Base-by-base conservation (phyloP, 2,329 filamentous ascomycete genomes). In the Madurella mycetomatis region DNA sequence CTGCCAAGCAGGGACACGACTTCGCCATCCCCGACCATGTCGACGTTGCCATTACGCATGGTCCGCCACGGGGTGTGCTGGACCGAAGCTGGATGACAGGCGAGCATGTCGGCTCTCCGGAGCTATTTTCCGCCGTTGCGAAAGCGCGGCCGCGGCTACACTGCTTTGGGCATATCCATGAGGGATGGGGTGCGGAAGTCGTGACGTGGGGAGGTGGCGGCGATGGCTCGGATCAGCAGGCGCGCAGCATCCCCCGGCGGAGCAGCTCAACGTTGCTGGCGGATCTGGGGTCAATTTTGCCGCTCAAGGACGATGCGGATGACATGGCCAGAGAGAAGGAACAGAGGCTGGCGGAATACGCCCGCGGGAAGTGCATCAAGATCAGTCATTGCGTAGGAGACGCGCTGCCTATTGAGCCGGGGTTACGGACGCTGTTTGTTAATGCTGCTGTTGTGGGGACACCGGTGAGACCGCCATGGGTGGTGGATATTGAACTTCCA, bases 11-110 rank as follows among this genome's bases (percentile, higher is more conserved):
- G 4, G 66, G 66, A 0, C 79, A 80, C 58, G 51, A 62, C 1
- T 76, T 74, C 30, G 51, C 58, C 5, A 71, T 78, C 18, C 63
- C 62, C 0, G 1, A 62, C 0, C 67, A 60, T 0, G 66, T 72
- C 0, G 76, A 84, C 58, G 53, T 83, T 0, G 76, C 71, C 30
- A 73, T 83, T 17, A 83, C 80, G 0, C 80, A 84, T 53, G 79
- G 81, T 0, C 81, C 80, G 2, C 80, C 80, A 0, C 66, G 60
- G 4, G 78, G 78, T 1, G 66, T 84, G 1, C 65, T 81, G 47
- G 80, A 84, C 62, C 58, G 62, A 1, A 71, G 34, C 34, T 41
- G 15, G 37, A 3, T 9, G n/a, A 30, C 32, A 17, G 12, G 16
- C 32, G 34, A 51, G 18, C 47, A 32, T n/a, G 41, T 39, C 4